Base-by-base conservation (phyloP, 192 early-diverging fungal genomes). In the Hyaloraphidium curvatum region DNA sequence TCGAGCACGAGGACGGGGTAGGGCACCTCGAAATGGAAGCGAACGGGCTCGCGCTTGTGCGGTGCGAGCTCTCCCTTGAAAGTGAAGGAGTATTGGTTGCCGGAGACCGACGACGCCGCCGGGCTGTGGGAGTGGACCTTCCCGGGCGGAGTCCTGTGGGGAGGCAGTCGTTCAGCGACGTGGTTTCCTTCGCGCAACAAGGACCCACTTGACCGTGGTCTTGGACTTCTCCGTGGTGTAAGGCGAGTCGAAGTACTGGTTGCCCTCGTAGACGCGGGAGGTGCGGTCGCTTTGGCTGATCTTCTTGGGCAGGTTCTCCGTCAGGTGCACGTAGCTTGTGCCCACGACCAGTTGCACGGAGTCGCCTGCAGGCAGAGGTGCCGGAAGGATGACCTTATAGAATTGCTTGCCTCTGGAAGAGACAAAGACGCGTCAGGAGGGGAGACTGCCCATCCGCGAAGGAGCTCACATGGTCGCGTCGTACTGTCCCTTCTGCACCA, bases 171-270 rank as follows among this genome's bases (percentile, higher is more conserved):
- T 26, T 16, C 17, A 63, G 25, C 17, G 14, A 14, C 1, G 23
- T 60, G 19, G 21, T 33, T 55, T 3, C 17, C 14, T 19, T 23
- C 27, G 13, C n/a, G 2, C 3, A 56, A 4, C n/a, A 37, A 31
- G 23, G 39, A n/a, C 79, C 57, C 72, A 89, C 84, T 71, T 67
- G 25, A 97, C 74, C 22, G 74, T 72, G 5, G 84, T 87, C 59
- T 86, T 90, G 52, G 79, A 75, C 69, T 85, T 80, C 22, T 71
- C 37, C 33, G 33, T 37, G 16, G 77, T 68, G 62, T 95, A 93
- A 3, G 74, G 73, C 16, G 78, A 79, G 29, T 61, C 55, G 22
- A 79, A 71, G 55, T 80, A 78, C 2, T 69, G 60, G 55, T 73
- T 75, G 52, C 77, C 80, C 3, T 52, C 35, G 63, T 74, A 88